Base-by-base conservation (phyloP, 441 rosid species). In the Biscutella laevigata region DNA sequence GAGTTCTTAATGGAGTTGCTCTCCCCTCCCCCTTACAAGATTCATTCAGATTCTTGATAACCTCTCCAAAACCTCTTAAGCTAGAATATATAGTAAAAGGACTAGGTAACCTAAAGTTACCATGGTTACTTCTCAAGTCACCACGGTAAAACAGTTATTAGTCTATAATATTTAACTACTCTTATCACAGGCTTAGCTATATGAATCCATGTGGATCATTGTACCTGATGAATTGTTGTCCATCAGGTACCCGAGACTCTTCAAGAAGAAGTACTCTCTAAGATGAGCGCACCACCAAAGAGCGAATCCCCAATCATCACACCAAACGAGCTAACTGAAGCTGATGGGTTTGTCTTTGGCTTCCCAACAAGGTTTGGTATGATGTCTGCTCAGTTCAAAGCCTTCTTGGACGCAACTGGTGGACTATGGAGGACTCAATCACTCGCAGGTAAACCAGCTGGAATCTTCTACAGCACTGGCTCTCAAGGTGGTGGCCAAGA, bases 401-500 rank as follows among this genome's bases (percentile, higher is more conserved):
- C 98, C 24, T 91, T 91, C 63, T 9, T 91, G 57, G 98, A 91
- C 52, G 82, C 95, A 17, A 91, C 98, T 1, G 95, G 94, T 44
- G 84, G 94, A 27, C 78, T 83, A 28, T 88, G 98, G 98, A 76
- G 86, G 67, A 66, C 95, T 47, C 98, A 88, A 52, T 69, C 76
- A 57, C 98, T 91, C 16, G 95, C 98, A 0, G 96, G 98, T 52
- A 91, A 88, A 65, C 95, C 98, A 30, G 98, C 98, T 6, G 98
- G 98, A 41, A 71, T 91, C 68, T 91, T 91, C 77, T 76, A 71
- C 66, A 83, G 96, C 86, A 91, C 95, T 9, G 98, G 91, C n/a
- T 83, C 98, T 37, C 95, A 91, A 70, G 98, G 98, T 22, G 98
- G 98, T 34, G 98, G 98, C 33, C 98, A 91, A 55, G 98, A 91